Conservation (phyloP, 139 green algal genomes). For the Coelastrella sp. region DNA sequence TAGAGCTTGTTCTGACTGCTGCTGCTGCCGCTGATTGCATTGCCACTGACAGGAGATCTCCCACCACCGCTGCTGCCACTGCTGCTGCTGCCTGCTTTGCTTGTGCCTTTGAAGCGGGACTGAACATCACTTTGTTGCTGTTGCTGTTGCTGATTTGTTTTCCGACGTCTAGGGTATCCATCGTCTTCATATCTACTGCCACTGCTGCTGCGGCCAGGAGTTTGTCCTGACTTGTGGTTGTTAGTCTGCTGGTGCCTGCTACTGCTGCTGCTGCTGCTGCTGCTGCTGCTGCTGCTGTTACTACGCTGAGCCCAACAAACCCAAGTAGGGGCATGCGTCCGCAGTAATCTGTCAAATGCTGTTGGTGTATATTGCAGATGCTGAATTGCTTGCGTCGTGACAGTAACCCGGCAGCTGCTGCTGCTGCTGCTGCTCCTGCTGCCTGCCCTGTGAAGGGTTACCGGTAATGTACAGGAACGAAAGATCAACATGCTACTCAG, state of each 20-base stretch:
- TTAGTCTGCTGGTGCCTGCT: not conserved
- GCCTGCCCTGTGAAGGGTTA: too few relatives aligned
- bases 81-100: not conserved
- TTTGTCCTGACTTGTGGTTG: not conserved
- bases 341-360: not conserved
- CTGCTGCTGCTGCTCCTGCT: not conserved
- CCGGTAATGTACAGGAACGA: not conserved
- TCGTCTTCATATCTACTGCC: not conserved
- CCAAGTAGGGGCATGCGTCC: not conserved
- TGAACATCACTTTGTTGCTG: too few relatives aligned
- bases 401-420: not conserved
- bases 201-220: not conserved
- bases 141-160: not conserved
- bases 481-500: not conserved
- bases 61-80: not conserved
- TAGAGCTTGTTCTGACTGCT: not conserved
- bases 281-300: conserved; percentile 2
- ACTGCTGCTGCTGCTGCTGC: not conserved
- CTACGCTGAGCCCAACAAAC: not conserved
- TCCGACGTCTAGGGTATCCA: too few relatives aligned
- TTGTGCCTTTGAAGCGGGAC: too few relatives aligned
- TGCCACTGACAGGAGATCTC: too few relatives aligned
- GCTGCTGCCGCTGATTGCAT: not conserved
- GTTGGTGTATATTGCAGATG: too few relatives aligned
- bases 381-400: too few relatives aligned